These are phyloP conservation scores for Leptomonas seymouri DNA, from an alignment of 208 protist species.

Conservation along the genomic window DNA sequence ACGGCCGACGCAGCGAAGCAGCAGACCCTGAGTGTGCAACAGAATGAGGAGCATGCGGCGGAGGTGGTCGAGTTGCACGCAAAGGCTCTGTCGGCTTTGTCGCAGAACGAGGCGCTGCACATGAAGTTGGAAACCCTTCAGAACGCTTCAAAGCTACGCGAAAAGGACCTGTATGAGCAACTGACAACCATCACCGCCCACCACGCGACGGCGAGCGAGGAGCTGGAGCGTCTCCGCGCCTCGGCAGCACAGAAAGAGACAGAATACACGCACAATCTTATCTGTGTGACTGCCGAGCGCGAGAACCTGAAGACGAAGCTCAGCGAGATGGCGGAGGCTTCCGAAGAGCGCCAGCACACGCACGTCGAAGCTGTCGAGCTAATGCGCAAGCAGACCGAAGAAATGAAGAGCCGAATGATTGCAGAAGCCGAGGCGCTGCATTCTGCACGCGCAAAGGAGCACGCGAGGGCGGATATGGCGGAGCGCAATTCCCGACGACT, in stretches of 20 bases:
- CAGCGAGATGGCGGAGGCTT: slow-evolving; percentile 47
- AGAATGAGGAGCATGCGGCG: slow-evolving; percentile 32
- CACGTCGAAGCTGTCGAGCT: slow-evolving; percentile 45
- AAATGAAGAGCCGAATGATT: slow-evolving; percentile 39
- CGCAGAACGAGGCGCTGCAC: slow-evolving; percentile 26
- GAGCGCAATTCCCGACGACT: slow-evolving; percentile 57
- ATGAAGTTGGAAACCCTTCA: slow-evolving; percentile 37
- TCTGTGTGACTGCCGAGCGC: slow-evolving; percentile 80
- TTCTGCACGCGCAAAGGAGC: slow-evolving; percentile 31
- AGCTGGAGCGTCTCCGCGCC: slow-evolving; percentile 48
- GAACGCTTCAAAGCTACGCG: slow-evolving; percentile 29
- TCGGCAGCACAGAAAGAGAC: slow-evolving; percentile 60
- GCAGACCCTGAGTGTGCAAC: slow-evolving; percentile 36
- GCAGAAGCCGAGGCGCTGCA: slow-evolving; percentile 37
- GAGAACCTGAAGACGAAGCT: slow-evolving; percentile 69
- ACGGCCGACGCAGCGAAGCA: slow-evolving; percentile 57
- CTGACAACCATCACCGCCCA: slow-evolving; percentile 79
- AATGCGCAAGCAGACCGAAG: slow-evolving; percentile 46
- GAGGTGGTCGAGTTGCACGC: slow-evolving; percentile 29
- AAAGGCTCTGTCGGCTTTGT: slow-evolving; percentile 27
- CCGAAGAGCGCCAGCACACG: slow-evolving; percentile 35
- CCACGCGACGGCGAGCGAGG: slow-evolving; percentile 58
- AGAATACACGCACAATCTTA: slow-evolving; percentile 74
- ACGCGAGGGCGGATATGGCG: slow-evolving; percentile 51
- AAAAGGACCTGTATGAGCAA: slow-evolving; percentile 75